These are phyloP conservation scores for Eucalyptus cloeziana DNA, from an alignment of 345 rosid species.

Conservation along the genomic window DNA sequence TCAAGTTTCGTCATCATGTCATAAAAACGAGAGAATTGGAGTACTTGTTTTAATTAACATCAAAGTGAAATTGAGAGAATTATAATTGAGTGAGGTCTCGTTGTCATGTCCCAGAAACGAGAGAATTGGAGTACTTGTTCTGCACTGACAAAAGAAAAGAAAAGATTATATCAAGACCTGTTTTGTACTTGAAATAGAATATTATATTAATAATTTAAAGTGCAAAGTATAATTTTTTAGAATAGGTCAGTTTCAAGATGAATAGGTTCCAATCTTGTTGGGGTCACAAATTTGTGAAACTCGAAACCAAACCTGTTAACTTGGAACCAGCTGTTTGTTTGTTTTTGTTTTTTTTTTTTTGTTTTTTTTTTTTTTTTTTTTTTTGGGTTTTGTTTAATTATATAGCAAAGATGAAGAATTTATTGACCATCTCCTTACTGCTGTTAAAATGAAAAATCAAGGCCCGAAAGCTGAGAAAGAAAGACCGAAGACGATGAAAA, in stretches of 20 bases:
- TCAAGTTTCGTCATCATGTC: too few relatives aligned
- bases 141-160: not conserved
- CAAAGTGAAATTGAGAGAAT: too few relatives aligned
- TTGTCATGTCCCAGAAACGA: not conserved
- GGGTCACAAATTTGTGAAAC: too few relatives aligned
- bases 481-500: too few relatives aligned
- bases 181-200: not conserved
- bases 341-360: too few relatives aligned
- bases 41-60: too few relatives aligned
- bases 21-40: too few relatives aligned
- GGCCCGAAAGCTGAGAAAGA: not conserved
- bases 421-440: not conserved
- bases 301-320: not conserved
- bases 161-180: not conserved
- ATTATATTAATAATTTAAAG: not conserved
- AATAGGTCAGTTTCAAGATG: not conserved
- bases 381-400: not conserved
- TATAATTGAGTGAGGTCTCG: too few relatives aligned
- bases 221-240: not conserved
- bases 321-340: too few relatives aligned
- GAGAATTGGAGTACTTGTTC: not conserved
- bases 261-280: too few relatives aligned
- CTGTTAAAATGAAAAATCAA: not conserved
- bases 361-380: fast-evolving
- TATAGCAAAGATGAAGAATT: too few relatives aligned